Percentiles rank a stretch among this genome's conserved stretches.
Evolutionary conservation across 371 early-diverging fungal species (phyloP).

Genomic region (Pancytospora philotis): DNA sequence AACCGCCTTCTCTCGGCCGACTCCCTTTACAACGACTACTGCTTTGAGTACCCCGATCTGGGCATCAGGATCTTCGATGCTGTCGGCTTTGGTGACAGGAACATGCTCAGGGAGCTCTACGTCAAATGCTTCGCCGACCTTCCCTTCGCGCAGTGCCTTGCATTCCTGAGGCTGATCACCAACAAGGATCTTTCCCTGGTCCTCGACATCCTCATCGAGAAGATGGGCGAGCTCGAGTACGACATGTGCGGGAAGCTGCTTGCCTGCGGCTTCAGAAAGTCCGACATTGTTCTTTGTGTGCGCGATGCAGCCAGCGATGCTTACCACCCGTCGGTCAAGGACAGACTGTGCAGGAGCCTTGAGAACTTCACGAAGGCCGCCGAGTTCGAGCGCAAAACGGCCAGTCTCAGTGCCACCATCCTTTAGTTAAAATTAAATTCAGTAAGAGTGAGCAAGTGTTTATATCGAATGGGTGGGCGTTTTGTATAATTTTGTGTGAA

Average conservation of each 20-base stretch:
- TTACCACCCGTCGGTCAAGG: conserved; percentile 8
- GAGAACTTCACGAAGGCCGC: conserved; percentile 1
- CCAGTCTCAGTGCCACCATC: too few relatives aligned
- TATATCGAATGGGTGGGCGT: not conserved
- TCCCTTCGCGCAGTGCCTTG: conserved; percentile 8
- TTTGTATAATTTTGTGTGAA: too few relatives aligned
- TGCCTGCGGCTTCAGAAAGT: conserved; percentile 3
- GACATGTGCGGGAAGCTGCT: not conserved
- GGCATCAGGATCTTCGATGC: conserved; percentile 41
- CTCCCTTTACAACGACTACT: conserved; percentile 49
- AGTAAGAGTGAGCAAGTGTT: not conserved
- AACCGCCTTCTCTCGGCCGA: conserved; percentile 39
- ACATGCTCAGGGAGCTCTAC: conserved; percentile 30
- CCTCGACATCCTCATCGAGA: not conserved
- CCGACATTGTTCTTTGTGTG: not conserved
- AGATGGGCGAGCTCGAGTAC: not conserved
- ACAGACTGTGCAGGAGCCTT: not conserved
- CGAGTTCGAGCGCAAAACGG: too few relatives aligned
- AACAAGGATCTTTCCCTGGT: conserved; percentile 10
- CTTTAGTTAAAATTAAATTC: too few relatives aligned
- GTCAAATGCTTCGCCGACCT: not conserved
- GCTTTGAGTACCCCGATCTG: conserved; percentile 39
- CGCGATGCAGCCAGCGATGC: not conserved
- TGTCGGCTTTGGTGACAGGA: conserved; percentile 24
- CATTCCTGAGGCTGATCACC: not conserved